A percentile compares a stretch with the other conserved stretches of the same genome.
phyloP scores from a whole-genome alignment of 805 yeast genomes.

The Candida pini region DNA sequence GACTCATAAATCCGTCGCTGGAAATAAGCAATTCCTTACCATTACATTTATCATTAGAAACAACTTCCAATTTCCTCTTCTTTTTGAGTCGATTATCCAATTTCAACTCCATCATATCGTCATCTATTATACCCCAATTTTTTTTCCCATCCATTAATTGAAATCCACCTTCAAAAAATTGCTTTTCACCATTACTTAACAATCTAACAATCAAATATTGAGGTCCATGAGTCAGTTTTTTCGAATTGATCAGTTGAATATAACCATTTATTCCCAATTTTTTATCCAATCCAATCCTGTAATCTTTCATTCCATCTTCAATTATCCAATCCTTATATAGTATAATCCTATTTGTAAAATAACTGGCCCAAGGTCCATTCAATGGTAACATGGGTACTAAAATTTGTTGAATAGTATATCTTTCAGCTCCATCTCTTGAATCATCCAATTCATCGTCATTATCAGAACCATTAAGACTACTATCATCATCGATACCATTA shows the following conservation, averaged over 20 bases:
- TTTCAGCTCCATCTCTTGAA: slow-evolving; percentile 1
- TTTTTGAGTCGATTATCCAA: neutral
- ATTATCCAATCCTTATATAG: slow-evolving; percentile 27
- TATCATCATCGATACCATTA: neutral
- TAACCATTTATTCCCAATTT: slow-evolving; percentile 16
- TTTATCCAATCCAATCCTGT: slow-evolving; percentile 8
- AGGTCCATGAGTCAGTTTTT: slow-evolving; percentile 17
- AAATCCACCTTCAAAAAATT: slow-evolving; percentile 14
- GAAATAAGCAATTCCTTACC: too few species aligned
- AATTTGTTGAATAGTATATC: slow-evolving; percentile 23
- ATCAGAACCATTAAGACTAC: neutral
- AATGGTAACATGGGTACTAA: slow-evolving; percentile 27
- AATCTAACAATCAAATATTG: slow-evolving; percentile 19
- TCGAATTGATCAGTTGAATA: slow-evolving; percentile 14
- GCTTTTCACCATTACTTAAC: slow-evolving; percentile 8
- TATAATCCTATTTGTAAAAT: slow-evolving; percentile 25
- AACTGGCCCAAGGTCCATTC: slow-evolving; percentile 22
- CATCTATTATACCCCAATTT: slow-evolving; percentile 10
- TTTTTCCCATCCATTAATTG: slow-evolving; percentile 7
- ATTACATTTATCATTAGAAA: neutral
- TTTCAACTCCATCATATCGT: neutral
- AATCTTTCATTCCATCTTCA: slow-evolving; percentile 3
- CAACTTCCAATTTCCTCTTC: neutral
- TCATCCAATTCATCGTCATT: slow-evolving; percentile 6
- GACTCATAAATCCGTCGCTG: too few species aligned